Evolutionary conservation across 192 early-diverging fungal species (phyloP).

Genomic region (Phycomyces nitens): DNA sequence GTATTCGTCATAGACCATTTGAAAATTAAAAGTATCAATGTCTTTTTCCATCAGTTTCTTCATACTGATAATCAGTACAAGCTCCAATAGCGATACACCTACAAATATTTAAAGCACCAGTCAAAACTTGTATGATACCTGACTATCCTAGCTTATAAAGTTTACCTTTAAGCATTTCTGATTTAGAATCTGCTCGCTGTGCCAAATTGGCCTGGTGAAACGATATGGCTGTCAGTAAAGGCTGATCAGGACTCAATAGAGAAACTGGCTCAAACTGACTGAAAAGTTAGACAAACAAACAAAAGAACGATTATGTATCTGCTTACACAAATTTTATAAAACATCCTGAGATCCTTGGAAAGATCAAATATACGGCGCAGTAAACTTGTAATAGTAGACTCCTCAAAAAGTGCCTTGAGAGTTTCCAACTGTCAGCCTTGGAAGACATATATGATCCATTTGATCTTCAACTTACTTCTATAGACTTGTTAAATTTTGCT

Average conservation of each 20-base stretch:
- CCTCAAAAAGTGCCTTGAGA: conserved; percentile 43
- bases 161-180: conserved; percentile 49
- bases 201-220: conserved; percentile 39
- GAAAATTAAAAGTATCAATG: conserved; percentile 81
- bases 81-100: conserved; percentile 78
- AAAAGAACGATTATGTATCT: too few species aligned
- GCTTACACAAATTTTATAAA: conserved; percentile 55
- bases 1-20: conserved; percentile 93
- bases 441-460: neutral
- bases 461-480: conserved; percentile 37
- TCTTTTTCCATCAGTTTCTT: conserved; percentile 65
- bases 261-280: conserved; percentile 46
- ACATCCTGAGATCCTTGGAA: conserved; percentile 51
- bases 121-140: conserved; percentile 5
- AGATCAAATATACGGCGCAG: conserved; percentile 55
- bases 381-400: conserved; percentile 36
- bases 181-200: conserved; percentile 50
- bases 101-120: neutral
- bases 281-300: neutral
- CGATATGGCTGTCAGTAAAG: conserved; percentile 35
- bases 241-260: conserved; percentile 24
- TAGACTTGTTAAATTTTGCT: conserved; percentile 46
- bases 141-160: neutral
- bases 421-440: too few species aligned
- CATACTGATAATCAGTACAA: conserved; percentile 77